Base-by-base conservation (phyloP, 495 filamentous ascomycete species). In the Neurospora discreta region DNA sequence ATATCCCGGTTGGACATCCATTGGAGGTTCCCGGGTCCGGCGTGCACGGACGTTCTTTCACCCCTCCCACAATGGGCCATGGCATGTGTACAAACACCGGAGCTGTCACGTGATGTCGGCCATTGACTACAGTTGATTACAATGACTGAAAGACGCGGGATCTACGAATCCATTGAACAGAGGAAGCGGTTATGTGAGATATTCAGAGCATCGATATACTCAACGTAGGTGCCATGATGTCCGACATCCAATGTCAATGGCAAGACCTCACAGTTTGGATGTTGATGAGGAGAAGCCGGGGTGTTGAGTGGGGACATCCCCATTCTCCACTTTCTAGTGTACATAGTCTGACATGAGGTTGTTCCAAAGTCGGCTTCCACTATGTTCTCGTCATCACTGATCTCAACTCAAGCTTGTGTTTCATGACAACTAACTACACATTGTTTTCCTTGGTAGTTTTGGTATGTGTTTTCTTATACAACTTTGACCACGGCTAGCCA, bases 1-100 rank as follows among this genome's bases (percentile, higher is more conserved):
- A 78, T 70, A 68, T 52, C 72, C 77, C 75, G 73, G 73, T 71
- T 72, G 72, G 74, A 73, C 72, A 68, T 52, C 60, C 36, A 46
- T 73, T 68, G 58, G 72, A 73, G 68, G 58, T 74, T 74, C 74
- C 72, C 70, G 74, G 52, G 52, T 65, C 52, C 26, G 52, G 52
- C 52, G 52, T 65, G 52, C 52, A 65, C 52, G 52, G 52, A 65
- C 52, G 52, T 65, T 10, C 52, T 65, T 26, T 65, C 52, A 65
- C 52, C 52, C 52, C 52, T 65, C 52, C 15, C 52, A 65, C 23
- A 30, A 15, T 52, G 44, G 23, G 13, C 26, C 15, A 60, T 26
- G 20, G 52, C 52, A 60, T 23, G 52, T 60, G 38, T 38, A 38
- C 52, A 60, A 60, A 60, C 52, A 26, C 26, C 52, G 52, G 15